These are phyloP conservation scores for Paragyromitra xinjiangensis DNA, from an alignment of 495 filamentous ascomycete genomes.

Conservation along the genomic window DNA sequence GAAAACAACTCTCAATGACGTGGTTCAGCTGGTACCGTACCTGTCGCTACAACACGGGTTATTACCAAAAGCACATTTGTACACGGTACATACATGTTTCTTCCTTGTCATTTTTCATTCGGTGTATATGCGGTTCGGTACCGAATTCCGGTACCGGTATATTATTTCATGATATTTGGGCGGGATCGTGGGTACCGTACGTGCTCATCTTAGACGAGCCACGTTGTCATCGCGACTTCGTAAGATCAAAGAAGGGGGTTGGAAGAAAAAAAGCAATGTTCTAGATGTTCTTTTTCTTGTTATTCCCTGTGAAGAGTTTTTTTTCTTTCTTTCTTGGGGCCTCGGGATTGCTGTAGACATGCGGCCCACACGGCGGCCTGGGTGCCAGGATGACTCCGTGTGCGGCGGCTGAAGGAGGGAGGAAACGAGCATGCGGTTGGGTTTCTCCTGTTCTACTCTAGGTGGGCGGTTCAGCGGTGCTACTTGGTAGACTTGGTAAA, in stretches of 20 bases:
- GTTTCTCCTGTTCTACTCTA: background rate
- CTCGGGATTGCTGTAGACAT: conserved; percentile 6
- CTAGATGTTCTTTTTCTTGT: background rate
- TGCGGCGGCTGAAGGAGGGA: conserved; percentile 10
- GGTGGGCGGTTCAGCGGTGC: background rate
- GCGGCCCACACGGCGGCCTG: background rate
- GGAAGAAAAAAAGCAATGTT: conserved; percentile 19
- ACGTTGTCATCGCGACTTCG: conserved; percentile 33
- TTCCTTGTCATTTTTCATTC: conserved; percentile 33
- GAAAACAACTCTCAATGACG: conserved; percentile 39
- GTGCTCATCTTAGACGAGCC: conserved; percentile 22
- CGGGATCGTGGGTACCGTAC: conserved; percentile 26
- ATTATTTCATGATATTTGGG: conserved; percentile 24
- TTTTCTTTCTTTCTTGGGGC: background rate
- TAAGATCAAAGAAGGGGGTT: conserved; percentile 13
- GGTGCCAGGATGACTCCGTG: background rate
- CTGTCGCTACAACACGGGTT: background rate
- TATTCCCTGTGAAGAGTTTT: conserved; percentile 15
- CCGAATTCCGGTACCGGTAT: conserved; percentile 20
- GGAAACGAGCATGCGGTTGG: background rate
- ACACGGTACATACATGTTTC: conserved; percentile 13
- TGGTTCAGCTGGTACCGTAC: conserved; percentile 29
- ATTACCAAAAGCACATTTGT: conserved; percentile 9
- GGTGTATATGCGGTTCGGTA: conserved; percentile 29
- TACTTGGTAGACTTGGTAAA: background rate